Evolutionary conservation across 148 eudicot genomes (phyloP), one percentile per base, ranked within the genome.

Genomic region (Chenopodium formosanum): DNA sequence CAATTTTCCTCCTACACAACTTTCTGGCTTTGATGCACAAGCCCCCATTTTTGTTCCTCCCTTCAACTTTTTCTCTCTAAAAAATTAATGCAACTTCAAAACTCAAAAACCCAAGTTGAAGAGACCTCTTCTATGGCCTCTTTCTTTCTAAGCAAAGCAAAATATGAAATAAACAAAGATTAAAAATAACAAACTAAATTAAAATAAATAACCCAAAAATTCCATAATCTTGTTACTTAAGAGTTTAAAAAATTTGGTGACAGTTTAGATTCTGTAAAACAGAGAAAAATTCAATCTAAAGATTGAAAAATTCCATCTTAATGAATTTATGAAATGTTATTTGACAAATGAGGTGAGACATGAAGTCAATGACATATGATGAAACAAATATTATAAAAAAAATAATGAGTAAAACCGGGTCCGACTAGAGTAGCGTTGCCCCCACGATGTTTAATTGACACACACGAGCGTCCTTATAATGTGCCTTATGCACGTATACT

Each of bases 21-120:
- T 88, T 58, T 84, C 85, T n/a, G 91, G 90, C 82, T 90, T 95
- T 65, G 98, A 95, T 83, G 90, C 96, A 83, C 97, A 92, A 0
- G 71, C 87, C 44, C 98, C 98, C 98, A 95, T 94, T 80, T 50
- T 58, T 82, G 74, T 68, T 37, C 9, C 22, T 53, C 25, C 75
- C 12, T 17, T 7, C 13, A 17, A 27, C 27, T 12, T 25, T 37
- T 37, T 53, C 19, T 40, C 37, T 7, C 62, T 62, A 58, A 56
- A 19, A 66, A 19, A 70, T 37, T 46, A 13, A 19, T 56, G 62
- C 62, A 56, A 17, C 62, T 56, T 56, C 62, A 9, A 2, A 46
- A 77, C 68, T 48, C n/a, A 34, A 34, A 50, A 2, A 17, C 62
- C 62, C 62, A 56, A 56, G 62, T 56, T 56, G 62, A 70, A 70